These are phyloP conservation scores for Penicillium sp. DNA, from an alignment of 2,329 filamentous ascomycete species.

Conservation along the genomic window DNA sequence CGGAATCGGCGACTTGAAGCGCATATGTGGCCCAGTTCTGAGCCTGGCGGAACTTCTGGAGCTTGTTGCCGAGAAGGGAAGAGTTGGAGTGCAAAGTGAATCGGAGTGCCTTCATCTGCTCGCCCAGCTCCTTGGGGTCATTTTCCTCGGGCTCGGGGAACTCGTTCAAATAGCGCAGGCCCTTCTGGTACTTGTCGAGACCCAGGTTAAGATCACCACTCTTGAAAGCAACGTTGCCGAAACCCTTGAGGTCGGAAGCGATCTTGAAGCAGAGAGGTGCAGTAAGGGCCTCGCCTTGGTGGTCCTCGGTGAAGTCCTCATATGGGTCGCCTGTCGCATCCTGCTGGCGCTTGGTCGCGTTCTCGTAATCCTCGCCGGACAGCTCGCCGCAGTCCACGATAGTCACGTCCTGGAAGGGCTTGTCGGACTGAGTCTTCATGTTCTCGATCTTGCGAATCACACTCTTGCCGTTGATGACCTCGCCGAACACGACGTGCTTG, in stretches of 20 bases:
- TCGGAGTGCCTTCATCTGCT: conserved; percentile 69
- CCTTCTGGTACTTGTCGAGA: conserved; percentile 93
- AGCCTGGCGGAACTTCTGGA: conserved; percentile 68
- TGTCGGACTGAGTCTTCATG: conserved; percentile 72
- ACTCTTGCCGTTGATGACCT: conserved; percentile 90
- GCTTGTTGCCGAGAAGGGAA: conserved; percentile 81
- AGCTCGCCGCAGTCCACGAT: conserved; percentile 88
- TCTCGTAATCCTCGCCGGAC: conserved; percentile 65
- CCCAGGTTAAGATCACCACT: conserved; percentile 66
- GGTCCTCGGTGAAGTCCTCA: conserved; percentile 94
- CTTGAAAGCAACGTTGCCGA: conserved; percentile 92
- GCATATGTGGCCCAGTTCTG: conserved; percentile 70
- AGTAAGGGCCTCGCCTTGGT: conserved; percentile 60
- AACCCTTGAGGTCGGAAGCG: conserved; percentile 81
- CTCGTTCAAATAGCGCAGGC: conserved; percentile 82
- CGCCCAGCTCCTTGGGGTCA: conserved; percentile 67
- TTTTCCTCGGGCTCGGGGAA: conserved; percentile 69
- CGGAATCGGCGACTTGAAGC: conserved; percentile 60
- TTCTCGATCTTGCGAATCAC: conserved; percentile 89
- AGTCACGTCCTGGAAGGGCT: conserved; percentile 69
- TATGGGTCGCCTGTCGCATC: conserved; percentile 87
- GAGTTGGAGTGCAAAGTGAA: conserved; percentile 87
- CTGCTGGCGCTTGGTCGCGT: conserved; percentile 65
- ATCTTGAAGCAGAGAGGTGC: conserved; percentile 73
- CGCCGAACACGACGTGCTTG: conserved; percentile 97